These are phyloP conservation scores for Boletus patriciae DNA, from an alignment of 768 basidiomycete species.

Conservation along the genomic window DNA sequence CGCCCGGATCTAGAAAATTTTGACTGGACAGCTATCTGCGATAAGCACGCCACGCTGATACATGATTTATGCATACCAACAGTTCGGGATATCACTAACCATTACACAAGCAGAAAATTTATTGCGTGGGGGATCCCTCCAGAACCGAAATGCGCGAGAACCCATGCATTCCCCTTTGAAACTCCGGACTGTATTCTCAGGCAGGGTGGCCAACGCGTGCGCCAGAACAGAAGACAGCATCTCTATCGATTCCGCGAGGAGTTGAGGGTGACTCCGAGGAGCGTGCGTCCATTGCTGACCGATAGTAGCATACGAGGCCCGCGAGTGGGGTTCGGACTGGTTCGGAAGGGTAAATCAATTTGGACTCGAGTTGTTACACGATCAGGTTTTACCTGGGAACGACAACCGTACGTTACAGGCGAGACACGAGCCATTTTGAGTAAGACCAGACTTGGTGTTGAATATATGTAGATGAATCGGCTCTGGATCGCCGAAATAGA, in stretches of 20 bases:
- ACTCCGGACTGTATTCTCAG: neutral
- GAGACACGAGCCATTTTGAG: neutral
- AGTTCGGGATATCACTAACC: neutral
- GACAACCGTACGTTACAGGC: neutral
- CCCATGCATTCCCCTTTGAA: neutral
- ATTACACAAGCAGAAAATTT: neutral
- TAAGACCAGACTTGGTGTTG: neutral
- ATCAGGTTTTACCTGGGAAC: slow-evolving; percentile 4
- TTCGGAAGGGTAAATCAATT: neutral
- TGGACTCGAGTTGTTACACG: neutral
- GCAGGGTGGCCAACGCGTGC: neutral
- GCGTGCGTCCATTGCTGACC: neutral
- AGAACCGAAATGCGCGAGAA: neutral
- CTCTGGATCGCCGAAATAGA: neutral
- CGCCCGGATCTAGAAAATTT: neutral
- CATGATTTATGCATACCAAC: neutral
- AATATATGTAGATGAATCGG: neutral
- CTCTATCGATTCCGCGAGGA: neutral
- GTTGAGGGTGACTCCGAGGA: neutral
- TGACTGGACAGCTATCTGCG: neutral
- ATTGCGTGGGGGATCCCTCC: neutral
- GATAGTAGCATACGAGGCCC: neutral
- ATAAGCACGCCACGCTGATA: neutral
- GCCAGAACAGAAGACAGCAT: neutral
- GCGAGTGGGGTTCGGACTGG: neutral